These are phyloP conservation scores for Phytopythium oedochilum DNA, from an alignment of 352 stramenopile species.

Conservation along the genomic window DNA sequence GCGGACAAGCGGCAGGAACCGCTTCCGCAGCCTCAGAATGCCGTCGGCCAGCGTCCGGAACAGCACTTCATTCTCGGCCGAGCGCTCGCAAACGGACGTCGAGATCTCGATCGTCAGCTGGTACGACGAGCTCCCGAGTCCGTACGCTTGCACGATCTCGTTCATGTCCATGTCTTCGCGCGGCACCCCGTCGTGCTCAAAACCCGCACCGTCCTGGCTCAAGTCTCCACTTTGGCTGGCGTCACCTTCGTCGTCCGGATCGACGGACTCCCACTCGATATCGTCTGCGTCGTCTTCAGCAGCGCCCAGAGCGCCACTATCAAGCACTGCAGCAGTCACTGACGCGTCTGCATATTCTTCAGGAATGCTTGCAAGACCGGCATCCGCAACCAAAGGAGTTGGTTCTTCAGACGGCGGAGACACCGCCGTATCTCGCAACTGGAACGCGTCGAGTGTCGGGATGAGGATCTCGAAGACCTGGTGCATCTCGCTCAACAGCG, in stretches of 20 bases:
- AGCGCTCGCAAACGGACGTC: constrained; percentile 49
- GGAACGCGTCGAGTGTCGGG: constrained; percentile 65
- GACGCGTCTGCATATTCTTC: background rate
- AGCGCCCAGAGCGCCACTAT: background rate
- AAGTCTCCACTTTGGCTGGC: constrained; percentile 9
- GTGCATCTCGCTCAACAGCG: constrained; percentile 63
- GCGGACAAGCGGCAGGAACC: constrained; percentile 57
- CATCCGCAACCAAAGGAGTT: background rate
- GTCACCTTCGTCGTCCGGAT: constrained; percentile 4
- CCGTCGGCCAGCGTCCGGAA: constrained; percentile 47
- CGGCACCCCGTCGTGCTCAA: constrained; percentile 6
- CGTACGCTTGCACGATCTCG: constrained; percentile 73
- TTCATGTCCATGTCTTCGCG: constrained; percentile 63
- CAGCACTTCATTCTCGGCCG: constrained; percentile 62
- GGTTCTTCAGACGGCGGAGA: background rate
- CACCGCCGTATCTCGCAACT: constrained; percentile 10
- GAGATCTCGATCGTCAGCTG: constrained; percentile 66
- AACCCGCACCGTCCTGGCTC: constrained; percentile 1
- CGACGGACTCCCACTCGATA: constrained; percentile 26
- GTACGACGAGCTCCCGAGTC: constrained; percentile 71
- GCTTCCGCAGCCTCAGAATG: constrained; percentile 59
- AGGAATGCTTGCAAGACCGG: background rate
- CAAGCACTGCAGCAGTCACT: background rate
- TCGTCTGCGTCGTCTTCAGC: constrained; percentile 12
- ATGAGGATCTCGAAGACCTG: constrained; percentile 73